phyloP scores from a whole-genome alignment of 352 stramenopile genomes.

The Phytophthora citricola region DNA sequence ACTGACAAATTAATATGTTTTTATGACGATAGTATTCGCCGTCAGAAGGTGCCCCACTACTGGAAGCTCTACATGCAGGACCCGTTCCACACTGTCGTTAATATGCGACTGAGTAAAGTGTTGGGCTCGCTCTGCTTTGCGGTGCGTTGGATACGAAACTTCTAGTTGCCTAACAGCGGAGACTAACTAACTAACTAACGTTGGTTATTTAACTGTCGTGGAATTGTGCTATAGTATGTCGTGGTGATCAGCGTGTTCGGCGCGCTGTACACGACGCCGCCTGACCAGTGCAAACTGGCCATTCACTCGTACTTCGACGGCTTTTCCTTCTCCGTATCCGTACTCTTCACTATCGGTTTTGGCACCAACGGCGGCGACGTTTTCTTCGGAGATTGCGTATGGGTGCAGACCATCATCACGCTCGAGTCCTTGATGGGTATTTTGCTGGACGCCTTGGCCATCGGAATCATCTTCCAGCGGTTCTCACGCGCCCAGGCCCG shows the following conservation, averaged over 20 bases:
- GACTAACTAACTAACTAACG: conserved; percentile 3
- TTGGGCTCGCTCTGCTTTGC: conserved; percentile 42
- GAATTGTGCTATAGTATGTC: conserved; percentile 61
- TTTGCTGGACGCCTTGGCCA: conserved; percentile 92
- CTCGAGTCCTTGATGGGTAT: conserved; percentile 90
- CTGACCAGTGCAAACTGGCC: conserved; percentile 66
- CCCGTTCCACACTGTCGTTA: conserved; percentile 85
- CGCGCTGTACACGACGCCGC: conserved; percentile 77
- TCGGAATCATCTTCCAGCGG: conserved; percentile 96
- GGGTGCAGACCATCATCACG: conserved; percentile 94
- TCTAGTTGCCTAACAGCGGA: not conserved
- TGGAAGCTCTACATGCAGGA: conserved; percentile 88
- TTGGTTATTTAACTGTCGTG: conserved; percentile 12
- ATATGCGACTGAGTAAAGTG: conserved; percentile 86
- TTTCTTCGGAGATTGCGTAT: conserved; percentile 93
- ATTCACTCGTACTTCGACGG: conserved; percentile 76
- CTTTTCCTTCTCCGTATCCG: conserved; percentile 85
- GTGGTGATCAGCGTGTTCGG: conserved; percentile 70
- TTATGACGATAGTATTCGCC: conserved; percentile 63
- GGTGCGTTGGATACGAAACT: conserved; percentile 30
- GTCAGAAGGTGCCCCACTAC: conserved; percentile 78
- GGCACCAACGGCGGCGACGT: conserved; percentile 79
- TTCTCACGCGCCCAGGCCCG: conserved; percentile 92
- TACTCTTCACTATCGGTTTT: conserved; percentile 85
- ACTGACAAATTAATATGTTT: conserved; percentile 9